Conservation (phyloP, 2,329 filamentous ascomycete species). For the Leptosphaerulina australis region DNA sequence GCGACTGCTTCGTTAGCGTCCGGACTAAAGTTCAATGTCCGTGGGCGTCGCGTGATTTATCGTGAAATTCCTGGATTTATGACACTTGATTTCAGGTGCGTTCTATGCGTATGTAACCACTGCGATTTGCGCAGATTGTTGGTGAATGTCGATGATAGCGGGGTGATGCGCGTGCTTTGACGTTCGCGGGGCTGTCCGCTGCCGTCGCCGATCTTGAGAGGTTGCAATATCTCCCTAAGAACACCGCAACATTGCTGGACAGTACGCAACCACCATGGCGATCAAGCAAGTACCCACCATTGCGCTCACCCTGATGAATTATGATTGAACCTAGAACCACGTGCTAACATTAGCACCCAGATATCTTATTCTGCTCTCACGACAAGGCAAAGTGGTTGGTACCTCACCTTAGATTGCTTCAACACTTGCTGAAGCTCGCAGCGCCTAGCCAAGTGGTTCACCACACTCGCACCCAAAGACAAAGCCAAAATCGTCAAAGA, state of each 20-base stretch:
- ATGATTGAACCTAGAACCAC: not conserved
- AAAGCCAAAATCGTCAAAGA: constrained; percentile 99
- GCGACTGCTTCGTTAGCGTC: constrained; percentile 13
- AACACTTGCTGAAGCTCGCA: constrained; percentile 54
- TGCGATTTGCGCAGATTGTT: not conserved
- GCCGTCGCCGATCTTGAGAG: constrained; percentile 21
- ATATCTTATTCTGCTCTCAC: constrained; percentile 95
- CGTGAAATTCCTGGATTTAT: not conserved
- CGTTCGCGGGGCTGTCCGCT: constrained; percentile 28
- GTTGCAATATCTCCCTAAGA: constrained; percentile 18
- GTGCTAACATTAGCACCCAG: constrained; percentile 55
- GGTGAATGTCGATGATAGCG: constrained; percentile 20
- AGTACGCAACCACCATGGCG: constrained; percentile 52
- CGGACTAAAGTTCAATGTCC: not conserved
- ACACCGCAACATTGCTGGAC: constrained; percentile 12
- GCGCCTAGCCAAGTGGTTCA: constrained; percentile 99
- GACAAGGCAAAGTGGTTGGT: constrained; percentile 98
- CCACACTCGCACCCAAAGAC: constrained; percentile 93
- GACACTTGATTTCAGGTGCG: not conserved
- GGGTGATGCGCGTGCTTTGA: constrained; percentile 29
- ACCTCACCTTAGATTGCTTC: constrained; percentile 41
- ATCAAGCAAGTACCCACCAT: constrained; percentile 57
- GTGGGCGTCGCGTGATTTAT: not conserved
- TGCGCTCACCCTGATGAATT: not conserved
- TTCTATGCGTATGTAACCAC: not conserved